Percentiles rank a stretch among this genome's conserved stretches.
These are phyloP conservation scores for Platanthera zijinensis DNA, from an alignment of 106 monocot species.

Conservation along the genomic window DNA sequence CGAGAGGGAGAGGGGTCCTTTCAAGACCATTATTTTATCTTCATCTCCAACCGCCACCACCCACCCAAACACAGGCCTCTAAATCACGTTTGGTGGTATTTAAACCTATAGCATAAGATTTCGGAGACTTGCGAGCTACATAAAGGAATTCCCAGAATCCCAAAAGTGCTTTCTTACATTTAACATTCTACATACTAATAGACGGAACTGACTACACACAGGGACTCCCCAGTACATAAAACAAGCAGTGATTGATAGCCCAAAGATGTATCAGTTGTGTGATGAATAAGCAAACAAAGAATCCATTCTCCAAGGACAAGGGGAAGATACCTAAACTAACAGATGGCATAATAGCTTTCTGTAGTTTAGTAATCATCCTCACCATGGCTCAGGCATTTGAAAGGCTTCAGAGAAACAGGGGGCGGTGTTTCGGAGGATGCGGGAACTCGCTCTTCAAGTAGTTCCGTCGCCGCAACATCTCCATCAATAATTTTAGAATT, in stretches of 20 bases:
- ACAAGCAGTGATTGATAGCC: neutral
- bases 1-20: too few relatives aligned
- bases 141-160: too few relatives aligned
- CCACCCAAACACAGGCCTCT: too few relatives aligned
- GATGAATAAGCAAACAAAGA: too few relatives aligned
- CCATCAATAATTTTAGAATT: neutral
- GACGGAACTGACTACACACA: too few relatives aligned
- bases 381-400: constrained; percentile 19
- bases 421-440: neutral
- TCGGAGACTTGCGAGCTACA: too few relatives aligned
- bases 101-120: too few relatives aligned
- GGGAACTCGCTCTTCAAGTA: neutral
- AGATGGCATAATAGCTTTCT: neutral
- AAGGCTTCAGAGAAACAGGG: constrained; percentile 4
- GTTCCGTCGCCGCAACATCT: constrained; percentile 6
- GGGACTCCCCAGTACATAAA: neutral
- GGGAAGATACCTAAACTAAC: neutral
- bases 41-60: too few relatives aligned
- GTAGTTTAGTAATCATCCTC: neutral
- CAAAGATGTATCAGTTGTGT: neutral
- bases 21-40: too few relatives aligned
- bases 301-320: neutral
- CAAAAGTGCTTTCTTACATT: too few relatives aligned
- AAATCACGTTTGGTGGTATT: too few relatives aligned
- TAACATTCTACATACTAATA: too few relatives aligned